phyloP scores from a whole-genome alignment of 2,329 filamentous ascomycete genomes.

The Trichophyton equinum region DNA sequence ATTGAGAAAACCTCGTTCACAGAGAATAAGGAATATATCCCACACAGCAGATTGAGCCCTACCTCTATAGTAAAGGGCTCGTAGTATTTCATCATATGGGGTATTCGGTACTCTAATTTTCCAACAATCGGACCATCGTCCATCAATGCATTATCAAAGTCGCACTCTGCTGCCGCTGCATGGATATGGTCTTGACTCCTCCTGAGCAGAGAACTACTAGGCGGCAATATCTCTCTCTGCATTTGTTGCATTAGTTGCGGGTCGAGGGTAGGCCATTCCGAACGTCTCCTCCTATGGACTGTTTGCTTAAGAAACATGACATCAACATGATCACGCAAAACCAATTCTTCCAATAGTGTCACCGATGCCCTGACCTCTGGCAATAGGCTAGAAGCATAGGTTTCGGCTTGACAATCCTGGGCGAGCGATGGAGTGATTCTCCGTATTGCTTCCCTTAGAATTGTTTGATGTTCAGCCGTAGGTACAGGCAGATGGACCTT shows the following conservation, averaged over 20 bases:
- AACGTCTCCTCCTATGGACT: neutral
- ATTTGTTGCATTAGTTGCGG: neutral
- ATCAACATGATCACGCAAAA: neutral
- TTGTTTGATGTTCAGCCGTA: neutral
- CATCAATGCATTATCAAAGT: neutral
- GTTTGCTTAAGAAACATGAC: neutral
- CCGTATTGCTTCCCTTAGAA: neutral
- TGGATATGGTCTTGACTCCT: neutral
- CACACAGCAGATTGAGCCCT: neutral
- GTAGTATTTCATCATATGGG: neutral
- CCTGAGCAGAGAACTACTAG: neutral
- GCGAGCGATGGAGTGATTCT: neutral
- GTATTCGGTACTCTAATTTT: neutral
- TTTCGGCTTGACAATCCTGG: neutral
- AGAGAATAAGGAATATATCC: slow-evolving; percentile 3
- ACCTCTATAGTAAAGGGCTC: slow-evolving; percentile 1
- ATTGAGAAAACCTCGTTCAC: slow-evolving; percentile 1
- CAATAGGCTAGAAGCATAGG: neutral
- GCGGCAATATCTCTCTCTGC: neutral
- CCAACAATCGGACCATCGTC: neutral
- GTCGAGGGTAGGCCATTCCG: neutral
- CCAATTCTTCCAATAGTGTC: neutral
- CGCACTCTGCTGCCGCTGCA: neutral
- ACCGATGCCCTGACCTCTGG: neutral
- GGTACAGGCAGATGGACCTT: neutral